phyloP scores from a whole-genome alignment of 2,329 filamentous ascomycete genomes.

The Diplodia sapinea region DNA sequence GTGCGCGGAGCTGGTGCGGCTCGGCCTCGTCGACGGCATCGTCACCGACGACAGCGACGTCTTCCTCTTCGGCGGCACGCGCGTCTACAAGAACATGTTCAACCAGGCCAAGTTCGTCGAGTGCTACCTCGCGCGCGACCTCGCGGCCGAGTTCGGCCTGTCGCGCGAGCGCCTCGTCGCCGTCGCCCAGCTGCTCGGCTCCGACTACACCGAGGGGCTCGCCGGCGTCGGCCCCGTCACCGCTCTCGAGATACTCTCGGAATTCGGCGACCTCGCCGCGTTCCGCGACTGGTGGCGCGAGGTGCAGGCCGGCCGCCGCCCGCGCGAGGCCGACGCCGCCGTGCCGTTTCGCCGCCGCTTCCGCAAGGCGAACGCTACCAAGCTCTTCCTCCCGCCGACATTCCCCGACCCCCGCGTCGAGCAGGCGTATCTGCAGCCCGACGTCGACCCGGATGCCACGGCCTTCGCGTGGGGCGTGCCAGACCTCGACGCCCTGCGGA shows the following conservation, averaged over 20 bases:
- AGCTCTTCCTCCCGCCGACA: slow-evolving; percentile 79
- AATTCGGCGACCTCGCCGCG: slow-evolving; percentile 76
- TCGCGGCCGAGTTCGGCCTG: slow-evolving; percentile 88
- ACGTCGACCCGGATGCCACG: slow-evolving; percentile 80
- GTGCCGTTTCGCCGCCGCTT: slow-evolving; percentile 84
- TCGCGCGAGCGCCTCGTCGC: slow-evolving; percentile 76
- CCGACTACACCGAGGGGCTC: slow-evolving; percentile 93
- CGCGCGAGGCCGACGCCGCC: slow-evolving; percentile 61
- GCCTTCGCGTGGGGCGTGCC: slow-evolving; percentile 95
- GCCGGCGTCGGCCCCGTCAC: slow-evolving; percentile 92
- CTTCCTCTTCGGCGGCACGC: slow-evolving; percentile 93
- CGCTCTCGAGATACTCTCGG: slow-evolving; percentile 89
- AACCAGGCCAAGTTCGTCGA: slow-evolving; percentile 98
- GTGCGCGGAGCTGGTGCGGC: slow-evolving; percentile 84
- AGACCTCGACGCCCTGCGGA: slow-evolving; percentile 81
- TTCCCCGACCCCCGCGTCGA: slow-evolving; percentile 83
- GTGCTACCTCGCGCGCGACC: slow-evolving; percentile 83
- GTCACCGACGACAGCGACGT: slow-evolving; percentile 97
- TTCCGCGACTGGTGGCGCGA: slow-evolving; percentile 89
- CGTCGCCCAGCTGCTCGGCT: slow-evolving; percentile 88
- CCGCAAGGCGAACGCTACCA: slow-evolving; percentile 75
- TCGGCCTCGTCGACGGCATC: slow-evolving; percentile 94
- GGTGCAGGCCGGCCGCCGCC: slow-evolving; percentile 71
- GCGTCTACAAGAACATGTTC: slow-evolving; percentile 99
- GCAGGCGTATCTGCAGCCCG: slow-evolving; percentile 82